Evolutionary conservation across 768 basidiomycete species (phyloP), one percentile per base, ranked within the genome.

Genomic region (Termitomyces sp.): DNA sequence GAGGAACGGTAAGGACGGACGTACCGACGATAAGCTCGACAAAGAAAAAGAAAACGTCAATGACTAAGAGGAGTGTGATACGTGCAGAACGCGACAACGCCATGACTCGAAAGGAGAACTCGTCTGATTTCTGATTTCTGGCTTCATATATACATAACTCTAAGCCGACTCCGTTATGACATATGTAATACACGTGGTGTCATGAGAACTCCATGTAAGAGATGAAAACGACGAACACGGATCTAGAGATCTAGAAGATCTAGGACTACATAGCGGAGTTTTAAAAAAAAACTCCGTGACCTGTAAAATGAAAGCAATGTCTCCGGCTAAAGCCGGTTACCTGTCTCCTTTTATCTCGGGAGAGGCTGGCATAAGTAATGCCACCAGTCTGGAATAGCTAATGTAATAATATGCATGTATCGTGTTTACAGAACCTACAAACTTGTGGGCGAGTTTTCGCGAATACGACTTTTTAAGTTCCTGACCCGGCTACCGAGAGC

Each of bases 31-130:
- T 85, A 68, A 96, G 82, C 72, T 96, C 95, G 55, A 94, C 79
- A 69, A 93, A 82, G 72, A 97, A 94, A 80, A 93, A 97, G 54
- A 88, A 5, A 14, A 91, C 69, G 75, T 98, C 96, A 60, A 98
- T 93, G 64, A 82, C 77, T 37, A 96, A 81, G 50, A 98, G 80
- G 61, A 94, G 76, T 5, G 81, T 83, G 66, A 94, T 93, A 67
- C 87, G 80, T 5, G 88, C 76, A 14, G 89, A 85, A 60, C 92
- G 89, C 67, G 89, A 90, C 66, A 81, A 68, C n/a, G 67, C 70
- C 77, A 79, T 80, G 63, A n/a, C 54, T 5, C 54, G 37, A 9
- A 17, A 14, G 11, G n/a, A n/a, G 15, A 43, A 53, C 14, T 47
- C 29, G 43, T 25, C 25, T 25, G 25, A 25, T 25, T 17, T 53